Base-by-base conservation (phyloP, 345 rosid species). In the Corchorus capsularis region DNA sequence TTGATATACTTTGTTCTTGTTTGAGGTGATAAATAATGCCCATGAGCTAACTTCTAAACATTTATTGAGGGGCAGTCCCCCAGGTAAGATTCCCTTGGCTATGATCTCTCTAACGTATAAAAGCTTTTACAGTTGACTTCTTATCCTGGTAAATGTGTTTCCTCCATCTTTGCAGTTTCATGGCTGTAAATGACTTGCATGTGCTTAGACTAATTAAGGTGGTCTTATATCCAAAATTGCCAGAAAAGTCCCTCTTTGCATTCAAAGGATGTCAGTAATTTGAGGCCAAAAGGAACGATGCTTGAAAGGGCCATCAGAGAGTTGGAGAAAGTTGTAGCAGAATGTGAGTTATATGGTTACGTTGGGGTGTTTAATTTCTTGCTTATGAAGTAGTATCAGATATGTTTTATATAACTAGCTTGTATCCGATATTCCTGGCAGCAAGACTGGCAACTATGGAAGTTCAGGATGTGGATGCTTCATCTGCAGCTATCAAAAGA, bases 291-390 rank as follows among this genome's bases (percentile, higher is more conserved):
- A 73, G 74, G 83, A 27, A 69, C 73, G 9, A 75, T 59, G 79
- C 81, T 81, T 74, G 85, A 84, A 81, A 84, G 76, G 73, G 81
- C 87, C 34, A 79, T 84, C 70, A 71, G 79, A 80, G 87, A 81
- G 68, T 75, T 84, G 69, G 85, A 81, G 87, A 84, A 81, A 74
- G 69, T 64, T 68, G 86, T 84, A 69, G 79, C 79, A 60, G 79
- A 81, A 81, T 79, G 87, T 81, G 76, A 81, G 87, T 77, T 61
- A 7, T 17, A 46, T 54, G 27, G 32, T 75, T 71, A 20, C 34
- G 43, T 34, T 41, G 37, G 61, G 37, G 22, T 59, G 27, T 27
- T 70, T 69, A 52, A 22, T 73, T 47, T 57, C 54, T 59, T 52
- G 53, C n/a, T 57, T 56, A 49, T 15, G 11, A 13, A 20, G 39